Percentiles rank a stretch among this genome's conserved stretches.
Evolutionary conservation across 768 basidiomycete species (phyloP).

Genomic region (Phallus indusiatus): DNA sequence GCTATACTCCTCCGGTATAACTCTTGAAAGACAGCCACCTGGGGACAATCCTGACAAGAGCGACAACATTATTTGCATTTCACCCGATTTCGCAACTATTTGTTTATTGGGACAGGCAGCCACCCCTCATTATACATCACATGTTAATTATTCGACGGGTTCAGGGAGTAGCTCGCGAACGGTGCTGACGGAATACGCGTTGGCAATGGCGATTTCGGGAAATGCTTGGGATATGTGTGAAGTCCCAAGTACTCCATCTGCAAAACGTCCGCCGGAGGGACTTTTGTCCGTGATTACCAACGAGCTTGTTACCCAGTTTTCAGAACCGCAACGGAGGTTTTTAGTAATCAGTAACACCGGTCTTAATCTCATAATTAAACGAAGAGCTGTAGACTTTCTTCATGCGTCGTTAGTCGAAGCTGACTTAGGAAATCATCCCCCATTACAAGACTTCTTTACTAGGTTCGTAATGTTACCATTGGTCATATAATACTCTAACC

Average conservation of each 20-base stretch:
- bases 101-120: constrained; percentile 61
- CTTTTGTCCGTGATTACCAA: constrained; percentile 55
- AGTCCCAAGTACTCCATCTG: constrained; percentile 39
- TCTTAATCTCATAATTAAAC: constrained; percentile 68
- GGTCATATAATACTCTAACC: background rate
- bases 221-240: constrained; percentile 68
- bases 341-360: constrained; percentile 86
- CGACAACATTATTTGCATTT: constrained; percentile 65
- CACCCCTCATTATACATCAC: constrained; percentile 26
- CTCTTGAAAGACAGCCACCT: constrained; percentile 66
- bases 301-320: constrained; percentile 75
- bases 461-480: background rate
- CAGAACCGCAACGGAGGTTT: constrained; percentile 66
- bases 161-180: constrained; percentile 43
- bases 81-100: constrained; percentile 68
- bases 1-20: constrained; percentile 58
- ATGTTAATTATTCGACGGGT: constrained; percentile 18
- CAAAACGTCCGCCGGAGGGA: constrained; percentile 19
- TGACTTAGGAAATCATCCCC: constrained; percentile 8
- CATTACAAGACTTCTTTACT: constrained; percentile 8
- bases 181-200: constrained; percentile 69
- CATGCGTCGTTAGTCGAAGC: constrained; percentile 27
- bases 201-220: constrained; percentile 69
- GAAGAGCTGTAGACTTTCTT: constrained; percentile 78
- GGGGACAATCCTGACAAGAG: constrained; percentile 40